A percentile compares a stretch with the other conserved stretches of the same genome.
phyloP scores from a whole-genome alignment of 345 rosid species.

The Gossypium stocksii region DNA sequence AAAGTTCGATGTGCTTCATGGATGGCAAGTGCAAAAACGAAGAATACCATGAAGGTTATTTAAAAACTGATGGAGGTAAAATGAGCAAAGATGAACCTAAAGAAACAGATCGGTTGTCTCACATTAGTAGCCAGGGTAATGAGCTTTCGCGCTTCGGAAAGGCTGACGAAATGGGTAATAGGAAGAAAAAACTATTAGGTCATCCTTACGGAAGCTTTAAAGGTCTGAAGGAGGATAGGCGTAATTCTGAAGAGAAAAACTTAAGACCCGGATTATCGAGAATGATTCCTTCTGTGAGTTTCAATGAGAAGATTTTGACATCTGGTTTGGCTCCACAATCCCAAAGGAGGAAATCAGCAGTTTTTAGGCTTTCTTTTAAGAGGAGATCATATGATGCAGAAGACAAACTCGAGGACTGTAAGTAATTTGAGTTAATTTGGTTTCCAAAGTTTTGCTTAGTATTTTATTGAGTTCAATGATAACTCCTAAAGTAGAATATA shows the following conservation, averaged over 20 bases:
- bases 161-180: constrained; percentile 6
- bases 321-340: constrained; percentile 21
- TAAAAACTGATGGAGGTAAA: constrained; percentile 39
- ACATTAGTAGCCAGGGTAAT: constrained; percentile 18
- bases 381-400: constrained; percentile 56
- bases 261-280: constrained; percentile 20
- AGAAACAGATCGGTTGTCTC: constrained; percentile 6
- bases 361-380: constrained; percentile 31
- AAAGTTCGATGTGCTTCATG: constrained; percentile 50
- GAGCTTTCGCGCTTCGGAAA: constrained; percentile 13
- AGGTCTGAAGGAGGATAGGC: constrained; percentile 4
- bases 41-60: constrained; percentile 60
- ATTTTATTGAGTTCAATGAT: not conserved
- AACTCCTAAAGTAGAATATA: not conserved
- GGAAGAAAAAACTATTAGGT: constrained; percentile 8
- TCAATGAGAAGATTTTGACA: constrained; percentile 29
- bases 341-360: constrained; percentile 19
- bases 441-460: not conserved
- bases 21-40: constrained; percentile 54
- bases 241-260: constrained; percentile 9
- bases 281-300: constrained; percentile 31
- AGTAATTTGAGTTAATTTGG: not conserved
- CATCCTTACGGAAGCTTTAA: constrained; percentile 12
- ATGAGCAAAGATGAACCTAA: constrained; percentile 15
- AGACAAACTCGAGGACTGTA: constrained; percentile 22